Evolutionary conservation across 768 basidiomycete species (phyloP), one percentile per base, ranked within the genome.

Genomic region (Russula lepida): DNA sequence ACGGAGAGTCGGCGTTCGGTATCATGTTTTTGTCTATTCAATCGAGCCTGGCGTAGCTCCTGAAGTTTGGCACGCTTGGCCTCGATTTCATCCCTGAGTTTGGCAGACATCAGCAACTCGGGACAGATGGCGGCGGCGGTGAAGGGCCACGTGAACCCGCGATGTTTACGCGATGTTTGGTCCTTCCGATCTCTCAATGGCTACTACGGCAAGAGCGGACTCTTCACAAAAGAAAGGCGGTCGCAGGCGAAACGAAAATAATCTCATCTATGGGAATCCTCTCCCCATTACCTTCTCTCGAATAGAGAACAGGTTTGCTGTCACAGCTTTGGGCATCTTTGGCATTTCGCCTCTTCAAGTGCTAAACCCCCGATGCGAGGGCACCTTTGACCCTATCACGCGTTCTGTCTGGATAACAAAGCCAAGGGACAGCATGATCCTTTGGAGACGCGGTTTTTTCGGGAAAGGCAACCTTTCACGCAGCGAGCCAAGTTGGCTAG

Each of bases 361-460:
- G 19, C 75, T 83, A 62, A 88, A 84, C 59, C 92, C 92, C 0
- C 82, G 84, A 43, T 89, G 85, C 67, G 81, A 84, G 65, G 94
- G 91, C 8, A 70, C 84, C 8, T 87, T 89, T 64, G 95, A 98
- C 70, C 73, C 80, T 6, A 68, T 79, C 2, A 93, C 94, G 17
- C 84, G 84, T n/a, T 91, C 90, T 0, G 89, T 98, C 9, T 97
- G 93, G 93, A 79, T 98, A 3, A 75, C 80, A 0, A 79, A 85
- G 59, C 72, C 76, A 28, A 78, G 73, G 25, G 84, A 93, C 70
- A 83, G 84, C 47, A 77, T 77, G 64, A 74, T 86, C 5, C 78
- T 98, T 39, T 99, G 97, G 90, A 77, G 82, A 49, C 75, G 89
- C 62, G 97, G 97, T 0, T 98, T 98, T 75, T 99, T 98, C 71